Percentiles rank a stretch among this genome's conserved stretches.
Conservation (phyloP, 208 protist genomes). For the Leishmania tropica region DNA sequence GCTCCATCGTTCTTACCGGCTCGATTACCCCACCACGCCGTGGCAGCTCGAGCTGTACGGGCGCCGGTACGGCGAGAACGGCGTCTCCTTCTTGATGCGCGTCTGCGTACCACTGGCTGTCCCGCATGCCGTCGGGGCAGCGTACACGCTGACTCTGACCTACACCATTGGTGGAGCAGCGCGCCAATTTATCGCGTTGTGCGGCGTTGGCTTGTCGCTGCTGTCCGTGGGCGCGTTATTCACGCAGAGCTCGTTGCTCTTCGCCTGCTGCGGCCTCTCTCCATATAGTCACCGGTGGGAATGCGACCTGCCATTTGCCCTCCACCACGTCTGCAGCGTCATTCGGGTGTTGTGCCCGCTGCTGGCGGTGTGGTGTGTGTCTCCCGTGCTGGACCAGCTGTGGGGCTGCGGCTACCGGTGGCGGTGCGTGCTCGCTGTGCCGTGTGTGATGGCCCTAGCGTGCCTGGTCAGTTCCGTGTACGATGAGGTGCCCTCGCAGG, state of each 20-base stretch:
- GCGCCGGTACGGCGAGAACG: constrained; percentile 37
- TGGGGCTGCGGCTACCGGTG: constrained; percentile 34
- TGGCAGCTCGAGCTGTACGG: constrained; percentile 40
- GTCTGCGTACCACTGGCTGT: constrained; percentile 36
- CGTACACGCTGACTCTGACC: constrained; percentile 41
- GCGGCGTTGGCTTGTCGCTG: constrained; percentile 71
- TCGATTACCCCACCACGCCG: constrained; percentile 62
- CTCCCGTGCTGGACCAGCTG: constrained; percentile 59
- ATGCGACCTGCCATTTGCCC: constrained; percentile 67
- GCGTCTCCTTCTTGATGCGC: constrained; percentile 39
- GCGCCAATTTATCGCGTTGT: constrained; percentile 66
- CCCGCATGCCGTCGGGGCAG: constrained; percentile 30
- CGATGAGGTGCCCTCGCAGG: constrained; percentile 15
- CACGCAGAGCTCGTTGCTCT: constrained; percentile 62
- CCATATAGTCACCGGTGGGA: constrained; percentile 43
- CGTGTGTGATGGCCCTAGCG: constrained; percentile 27
- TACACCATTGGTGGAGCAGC: constrained; percentile 55
- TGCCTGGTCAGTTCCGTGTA: constrained; percentile 27
- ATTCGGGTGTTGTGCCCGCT: constrained; percentile 50
- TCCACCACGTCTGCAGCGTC: constrained; percentile 72
- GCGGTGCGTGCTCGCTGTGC: constrained; percentile 43
- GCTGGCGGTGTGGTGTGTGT: constrained; percentile 61
- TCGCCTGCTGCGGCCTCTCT: constrained; percentile 49
- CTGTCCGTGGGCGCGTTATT: constrained; percentile 53
- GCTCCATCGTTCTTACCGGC: constrained; percentile 22